These are phyloP conservation scores for Backusella macrospora DNA, from an alignment of 192 early-diverging fungal species.

Conservation along the genomic window DNA sequence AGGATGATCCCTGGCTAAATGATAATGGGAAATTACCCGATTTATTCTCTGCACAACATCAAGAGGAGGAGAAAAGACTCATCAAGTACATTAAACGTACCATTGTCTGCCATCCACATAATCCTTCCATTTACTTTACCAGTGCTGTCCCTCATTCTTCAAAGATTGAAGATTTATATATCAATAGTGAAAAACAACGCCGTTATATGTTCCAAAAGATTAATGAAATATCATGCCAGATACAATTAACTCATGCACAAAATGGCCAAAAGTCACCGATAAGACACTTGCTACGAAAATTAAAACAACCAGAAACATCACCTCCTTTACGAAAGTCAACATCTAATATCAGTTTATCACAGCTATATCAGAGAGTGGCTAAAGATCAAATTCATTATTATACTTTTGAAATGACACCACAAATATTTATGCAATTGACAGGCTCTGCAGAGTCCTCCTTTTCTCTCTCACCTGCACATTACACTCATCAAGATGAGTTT, in stretches of 20 bases:
- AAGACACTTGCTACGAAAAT: conserved; percentile 25
- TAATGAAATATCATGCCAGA: conserved; percentile 17
- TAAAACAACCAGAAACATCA: conserved; percentile 12
- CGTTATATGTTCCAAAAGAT: conserved; percentile 36
- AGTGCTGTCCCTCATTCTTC: conserved; percentile 24
- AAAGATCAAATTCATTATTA: conserved; percentile 36
- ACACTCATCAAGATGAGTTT: conserved; percentile 17
- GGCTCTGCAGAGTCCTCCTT: conserved; percentile 6
- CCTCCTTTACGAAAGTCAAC: conserved; percentile 12
- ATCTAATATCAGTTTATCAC: conserved; percentile 22
- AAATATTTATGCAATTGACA: conserved; percentile 11
- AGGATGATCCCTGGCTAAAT: conserved; percentile 53
- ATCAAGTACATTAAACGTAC: conserved; percentile 23
- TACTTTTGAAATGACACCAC: conserved; percentile 29
- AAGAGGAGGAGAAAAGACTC: conserved; percentile 32
- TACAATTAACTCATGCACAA: conserved; percentile 17
- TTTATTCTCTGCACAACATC: conserved; percentile 11
- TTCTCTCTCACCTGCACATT: not conserved
- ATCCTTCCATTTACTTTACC: conserved; percentile 37
- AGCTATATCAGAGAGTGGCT: conserved; percentile 33
- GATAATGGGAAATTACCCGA: conserved; percentile 33
- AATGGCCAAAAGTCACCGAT: conserved; percentile 17
- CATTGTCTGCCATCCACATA: conserved; percentile 35
- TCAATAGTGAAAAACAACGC: conserved; percentile 24
- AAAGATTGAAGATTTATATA: conserved; percentile 26